These are phyloP conservation scores for Plasmopara muralis DNA, from an alignment of 352 stramenopile genomes.

Conservation along the genomic window DNA sequence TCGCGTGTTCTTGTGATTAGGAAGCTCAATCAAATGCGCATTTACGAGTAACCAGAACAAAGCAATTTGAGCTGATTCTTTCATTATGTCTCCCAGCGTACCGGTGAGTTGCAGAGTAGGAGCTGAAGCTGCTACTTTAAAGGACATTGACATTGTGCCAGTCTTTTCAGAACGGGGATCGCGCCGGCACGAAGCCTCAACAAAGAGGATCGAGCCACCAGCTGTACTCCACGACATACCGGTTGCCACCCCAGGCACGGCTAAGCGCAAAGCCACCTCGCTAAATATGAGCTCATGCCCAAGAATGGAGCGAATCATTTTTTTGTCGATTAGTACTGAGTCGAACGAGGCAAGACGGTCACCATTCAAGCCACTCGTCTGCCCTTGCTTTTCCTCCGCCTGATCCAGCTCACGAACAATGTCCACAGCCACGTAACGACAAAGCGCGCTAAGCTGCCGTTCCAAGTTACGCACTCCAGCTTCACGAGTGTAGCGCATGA, in stretches of 20 bases:
- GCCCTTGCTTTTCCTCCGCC: no score
- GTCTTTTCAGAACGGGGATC: slow-evolving; percentile 6
- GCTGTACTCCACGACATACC: slow-evolving; percentile 81
- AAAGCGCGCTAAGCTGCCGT: slow-evolving; percentile 23
- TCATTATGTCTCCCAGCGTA: slow-evolving; percentile 85
- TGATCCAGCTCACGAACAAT: no score
- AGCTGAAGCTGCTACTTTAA: slow-evolving; percentile 15
- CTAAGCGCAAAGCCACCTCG: slow-evolving; percentile 62
- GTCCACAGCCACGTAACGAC: no score
- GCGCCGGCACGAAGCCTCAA: slow-evolving; percentile 70
- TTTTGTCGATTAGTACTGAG: slow-evolving; percentile 16
- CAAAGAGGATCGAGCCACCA: slow-evolving; percentile 78
- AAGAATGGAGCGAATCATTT: slow-evolving; percentile 51
- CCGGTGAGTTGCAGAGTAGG: slow-evolving; percentile 60
- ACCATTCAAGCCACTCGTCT: no score
- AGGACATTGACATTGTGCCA: neutral
- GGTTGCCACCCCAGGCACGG: slow-evolving; percentile 61
- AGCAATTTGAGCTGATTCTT: slow-evolving; percentile 81
- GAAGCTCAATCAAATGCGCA: slow-evolving; percentile 45
- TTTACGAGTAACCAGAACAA: slow-evolving; percentile 62
- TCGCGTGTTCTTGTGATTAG: slow-evolving; percentile 6
- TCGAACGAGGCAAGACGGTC: no score
- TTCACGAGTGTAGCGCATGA: slow-evolving; percentile 83
- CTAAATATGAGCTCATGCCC: slow-evolving; percentile 65
- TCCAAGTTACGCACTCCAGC: slow-evolving; percentile 82